These are phyloP conservation scores for Podaxis carcinomalis DNA, from an alignment of 768 basidiomycete genomes.

Conservation along the genomic window DNA sequence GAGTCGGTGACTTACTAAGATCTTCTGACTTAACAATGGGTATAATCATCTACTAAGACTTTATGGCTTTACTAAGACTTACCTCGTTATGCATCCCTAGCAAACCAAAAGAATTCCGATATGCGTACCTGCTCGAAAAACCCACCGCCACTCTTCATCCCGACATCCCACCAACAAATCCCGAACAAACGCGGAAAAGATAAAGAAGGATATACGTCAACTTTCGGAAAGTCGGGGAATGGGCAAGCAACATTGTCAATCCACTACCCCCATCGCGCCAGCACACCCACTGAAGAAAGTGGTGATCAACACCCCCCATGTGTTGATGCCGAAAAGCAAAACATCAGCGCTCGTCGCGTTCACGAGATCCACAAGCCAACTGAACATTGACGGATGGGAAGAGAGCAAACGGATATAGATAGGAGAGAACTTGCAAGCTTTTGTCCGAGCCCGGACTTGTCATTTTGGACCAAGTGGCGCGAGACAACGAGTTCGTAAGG, in stretches of 20 bases:
- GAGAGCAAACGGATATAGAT: neutral
- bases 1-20: neutral
- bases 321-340: neutral
- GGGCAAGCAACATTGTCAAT: neutral
- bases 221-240: too few relatives aligned
- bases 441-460: constrained; percentile 2
- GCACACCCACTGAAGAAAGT: neutral
- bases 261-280: neutral
- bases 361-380: neutral
- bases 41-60: neutral
- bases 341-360: neutral
- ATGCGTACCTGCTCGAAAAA: neutral
- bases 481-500: neutral
- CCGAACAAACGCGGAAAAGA: neutral
- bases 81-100: too few relatives aligned
- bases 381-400: constrained; percentile 3
- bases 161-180: neutral
- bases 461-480: neutral
- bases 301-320: neutral
- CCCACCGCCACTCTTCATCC: neutral
- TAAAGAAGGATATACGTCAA: too few relatives aligned
- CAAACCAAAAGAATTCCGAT: too few relatives aligned
- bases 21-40: neutral
- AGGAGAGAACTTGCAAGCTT: neutral
- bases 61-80: neutral